These are phyloP conservation scores for Psophocarpus tetragonolobus DNA, from an alignment of 306 rosid genomes.

Conservation along the genomic window DNA sequence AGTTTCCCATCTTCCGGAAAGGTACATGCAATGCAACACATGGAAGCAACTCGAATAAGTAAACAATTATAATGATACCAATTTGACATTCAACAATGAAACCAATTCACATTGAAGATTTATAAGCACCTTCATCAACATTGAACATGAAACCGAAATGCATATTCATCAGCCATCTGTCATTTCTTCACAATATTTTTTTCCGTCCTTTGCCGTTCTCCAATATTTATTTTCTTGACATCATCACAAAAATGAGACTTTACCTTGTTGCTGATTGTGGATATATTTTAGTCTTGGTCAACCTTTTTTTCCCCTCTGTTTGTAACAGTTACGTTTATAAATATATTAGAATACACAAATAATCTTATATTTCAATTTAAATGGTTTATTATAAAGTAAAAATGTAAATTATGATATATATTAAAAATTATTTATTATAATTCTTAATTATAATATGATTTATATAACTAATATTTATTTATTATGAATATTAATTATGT, in stretches of 20 bases:
- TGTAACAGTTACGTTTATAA: neutral
- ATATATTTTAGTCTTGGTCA: neutral
- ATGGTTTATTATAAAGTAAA: neutral
- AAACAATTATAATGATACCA: neutral
- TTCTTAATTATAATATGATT: neutral
- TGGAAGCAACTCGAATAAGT: neutral
- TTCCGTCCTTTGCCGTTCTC: neutral
- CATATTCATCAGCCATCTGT: constrained; percentile 29
- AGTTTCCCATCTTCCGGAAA: neutral
- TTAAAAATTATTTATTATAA: neutral
- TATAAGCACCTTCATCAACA: constrained; percentile 1
- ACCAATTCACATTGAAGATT: neutral
- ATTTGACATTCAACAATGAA: neutral
- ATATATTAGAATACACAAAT: neutral
- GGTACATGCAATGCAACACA: neutral
- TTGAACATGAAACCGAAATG: constrained; percentile 12
- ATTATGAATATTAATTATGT: neutral
- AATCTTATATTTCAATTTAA: neutral
- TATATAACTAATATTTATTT: neutral
- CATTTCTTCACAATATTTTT: neutral
- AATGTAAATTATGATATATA: neutral
- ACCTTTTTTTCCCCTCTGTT: neutral
- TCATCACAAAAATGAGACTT: neutral
- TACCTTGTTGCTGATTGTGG: neutral
- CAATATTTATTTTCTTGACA: neutral